Evolutionary conservation across 768 basidiomycete species (phyloP), one percentile per base, ranked within the genome.

Genomic region (Mycena crocata): DNA sequence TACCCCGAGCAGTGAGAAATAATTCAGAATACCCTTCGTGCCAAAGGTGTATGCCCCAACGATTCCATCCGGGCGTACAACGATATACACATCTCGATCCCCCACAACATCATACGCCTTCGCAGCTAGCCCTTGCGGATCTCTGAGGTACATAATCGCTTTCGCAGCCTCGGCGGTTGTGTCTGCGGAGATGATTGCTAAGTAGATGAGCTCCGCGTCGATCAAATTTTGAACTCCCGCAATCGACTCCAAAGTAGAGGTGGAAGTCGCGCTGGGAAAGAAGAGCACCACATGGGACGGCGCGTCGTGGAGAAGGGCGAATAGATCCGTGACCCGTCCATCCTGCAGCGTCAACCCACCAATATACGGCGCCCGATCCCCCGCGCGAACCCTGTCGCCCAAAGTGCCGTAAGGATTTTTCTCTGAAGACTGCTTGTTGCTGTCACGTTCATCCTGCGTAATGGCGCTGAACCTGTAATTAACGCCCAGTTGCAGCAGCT

Each of bases 401-500:
- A 45, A n/a, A 5, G 51, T 54, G 13, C 50, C 60, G 31, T 62
- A 61, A 2, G 59, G 59, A 26, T 61, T 61, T 37, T 50, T 46
- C 21, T 37, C 45, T 7, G 17, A 5, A 6, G 57, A 40, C 10
- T 51, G 21, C 48, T 40, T 48, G n/a, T 39, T 48, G 3, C 35
- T 51, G 48, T 50, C 48, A 15, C 59, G 15, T 21, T 49, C 48
- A 23, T 61, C 59, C 28, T 28, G 28, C 2, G n/a, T 42, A 31
- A 61, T 61, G 8, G 48, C 2, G 42, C 59, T 61, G 48, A 46
- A 61, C n/a, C 59, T 44, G 32, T 64, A 64, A 50, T 64, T 64
- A 23, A 64, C 24, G 24, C 62, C 62, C 14, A 64, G 62, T 24
- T 64, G 62, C 5, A 64, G 62, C 44, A 64, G 17, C 30, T 64